A percentile compares a stretch with the other conserved stretches of the same genome.
Evolutionary conservation across 2,329 filamentous ascomycete species (phyloP).

Genomic region (Fusarium pseudocircinatum): DNA sequence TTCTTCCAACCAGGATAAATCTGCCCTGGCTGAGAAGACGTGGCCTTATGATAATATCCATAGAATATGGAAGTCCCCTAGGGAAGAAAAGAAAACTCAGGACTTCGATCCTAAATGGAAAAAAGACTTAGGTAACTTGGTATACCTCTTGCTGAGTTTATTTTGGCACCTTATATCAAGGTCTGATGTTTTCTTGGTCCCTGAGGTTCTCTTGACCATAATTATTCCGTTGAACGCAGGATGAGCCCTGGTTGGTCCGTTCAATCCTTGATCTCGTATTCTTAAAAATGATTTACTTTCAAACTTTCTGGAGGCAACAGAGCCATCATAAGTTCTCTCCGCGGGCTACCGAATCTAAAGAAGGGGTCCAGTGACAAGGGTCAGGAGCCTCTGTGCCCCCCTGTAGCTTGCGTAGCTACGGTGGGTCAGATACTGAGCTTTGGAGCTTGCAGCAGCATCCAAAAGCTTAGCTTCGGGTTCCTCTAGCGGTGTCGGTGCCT

Average conservation of each 20-base stretch:
- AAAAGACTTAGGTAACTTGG: too few species aligned
- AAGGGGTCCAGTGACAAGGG: slow-evolving; percentile 25
- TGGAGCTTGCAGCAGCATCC: not conserved
- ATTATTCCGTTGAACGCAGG: not conserved
- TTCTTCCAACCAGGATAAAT: not conserved
- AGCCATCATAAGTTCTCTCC: too few species aligned
- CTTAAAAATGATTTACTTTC: not conserved
- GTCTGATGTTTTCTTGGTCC: too few species aligned
- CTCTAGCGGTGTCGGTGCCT: not conserved
- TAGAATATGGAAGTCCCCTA: too few species aligned
- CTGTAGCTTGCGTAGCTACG: slow-evolving; percentile 24
- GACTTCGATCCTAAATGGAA: too few species aligned
- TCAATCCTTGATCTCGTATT: not conserved
- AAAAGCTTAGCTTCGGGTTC: slow-evolving; percentile 19
- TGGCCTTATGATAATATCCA: not conserved
- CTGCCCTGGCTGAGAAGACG: not conserved
- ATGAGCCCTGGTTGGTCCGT: not conserved
- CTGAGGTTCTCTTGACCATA: not conserved
- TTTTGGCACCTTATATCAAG: too few species aligned
- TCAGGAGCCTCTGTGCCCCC: slow-evolving; percentile 20
- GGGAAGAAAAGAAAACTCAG: too few species aligned
- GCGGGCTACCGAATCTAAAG: not conserved
- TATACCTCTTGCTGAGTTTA: too few species aligned
- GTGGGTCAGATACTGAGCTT: not conserved
- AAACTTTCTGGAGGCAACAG: not conserved